A percentile compares a stretch with the other conserved stretches of the same genome.
Conservation (phyloP, 257 asterid species). For the Leonotis leonurus region DNA sequence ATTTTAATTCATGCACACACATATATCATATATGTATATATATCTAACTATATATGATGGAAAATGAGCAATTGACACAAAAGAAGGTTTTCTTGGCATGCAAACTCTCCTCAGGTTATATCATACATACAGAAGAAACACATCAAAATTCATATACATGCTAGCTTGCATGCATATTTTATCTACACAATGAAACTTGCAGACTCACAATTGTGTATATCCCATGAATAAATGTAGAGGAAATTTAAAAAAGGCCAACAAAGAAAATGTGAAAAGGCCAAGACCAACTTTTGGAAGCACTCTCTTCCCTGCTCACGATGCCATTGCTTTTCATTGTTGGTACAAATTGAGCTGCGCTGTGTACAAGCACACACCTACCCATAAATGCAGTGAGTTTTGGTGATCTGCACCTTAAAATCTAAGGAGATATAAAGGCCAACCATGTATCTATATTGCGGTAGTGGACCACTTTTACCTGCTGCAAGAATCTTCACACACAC, state of each 20-base stretch:
- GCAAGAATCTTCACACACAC: neutral
- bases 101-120: neutral
- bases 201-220: no score
- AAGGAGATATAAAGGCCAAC: neutral
- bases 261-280: neutral
- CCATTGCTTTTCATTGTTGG: neutral
- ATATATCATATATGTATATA: no score
- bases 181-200: no score
- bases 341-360: neutral
- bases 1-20: no score
- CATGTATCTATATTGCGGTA: neutral
- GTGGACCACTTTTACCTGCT: neutral
- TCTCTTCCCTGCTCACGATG: neutral
- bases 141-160: no score
- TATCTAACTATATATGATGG: no score
- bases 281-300: neutral
- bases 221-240: no score
- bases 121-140: no score
- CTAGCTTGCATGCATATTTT: no score
- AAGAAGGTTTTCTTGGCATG: neutral
- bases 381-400: neutral
- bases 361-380: neutral
- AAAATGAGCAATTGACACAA: no score
- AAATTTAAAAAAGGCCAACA: neutral
- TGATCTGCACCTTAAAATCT: neutral